phyloP scores from a whole-genome alignment of 1,284 basidiomycete genomes.

The Dichomitus squalens region DNA sequence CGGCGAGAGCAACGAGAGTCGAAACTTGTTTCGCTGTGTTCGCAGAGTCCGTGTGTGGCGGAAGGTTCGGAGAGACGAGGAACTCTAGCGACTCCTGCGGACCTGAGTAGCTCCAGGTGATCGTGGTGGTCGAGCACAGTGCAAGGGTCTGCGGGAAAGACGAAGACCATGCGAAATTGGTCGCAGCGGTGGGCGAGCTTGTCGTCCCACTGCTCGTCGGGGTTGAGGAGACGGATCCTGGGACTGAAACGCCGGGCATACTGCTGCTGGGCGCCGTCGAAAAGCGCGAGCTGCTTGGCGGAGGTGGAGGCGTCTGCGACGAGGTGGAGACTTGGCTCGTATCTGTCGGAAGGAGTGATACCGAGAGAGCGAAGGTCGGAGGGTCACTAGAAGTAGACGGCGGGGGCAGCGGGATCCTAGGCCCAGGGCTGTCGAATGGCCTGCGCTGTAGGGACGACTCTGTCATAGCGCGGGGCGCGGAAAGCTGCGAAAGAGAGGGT shows the following conservation, averaged over 20 bases:
- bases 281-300: neutral
- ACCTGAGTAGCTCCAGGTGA: neutral
- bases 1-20: neutral
- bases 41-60: neutral
- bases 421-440: constrained; percentile 9
- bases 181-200: neutral
- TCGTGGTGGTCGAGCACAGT: neutral
- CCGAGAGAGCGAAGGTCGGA: neutral
- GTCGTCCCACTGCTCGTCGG: constrained; percentile 6
- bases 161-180: neutral
- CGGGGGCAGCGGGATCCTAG: no score
- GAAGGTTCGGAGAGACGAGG: neutral
- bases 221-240: neutral
- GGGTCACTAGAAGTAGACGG: no score
- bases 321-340: no score
- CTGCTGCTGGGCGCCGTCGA: neutral
- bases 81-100: neutral
- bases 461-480: constrained; percentile 4
- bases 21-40: neutral
- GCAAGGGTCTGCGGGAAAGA: neutral
- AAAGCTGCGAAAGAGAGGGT: neutral
- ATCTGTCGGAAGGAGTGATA: neutral
- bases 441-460: constrained; percentile 12
- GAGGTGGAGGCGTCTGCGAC: neutral
- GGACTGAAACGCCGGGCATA: neutral